phyloP scores from a whole-genome alignment of 352 stramenopile species.

The Globisporangium iwayamae region DNA sequence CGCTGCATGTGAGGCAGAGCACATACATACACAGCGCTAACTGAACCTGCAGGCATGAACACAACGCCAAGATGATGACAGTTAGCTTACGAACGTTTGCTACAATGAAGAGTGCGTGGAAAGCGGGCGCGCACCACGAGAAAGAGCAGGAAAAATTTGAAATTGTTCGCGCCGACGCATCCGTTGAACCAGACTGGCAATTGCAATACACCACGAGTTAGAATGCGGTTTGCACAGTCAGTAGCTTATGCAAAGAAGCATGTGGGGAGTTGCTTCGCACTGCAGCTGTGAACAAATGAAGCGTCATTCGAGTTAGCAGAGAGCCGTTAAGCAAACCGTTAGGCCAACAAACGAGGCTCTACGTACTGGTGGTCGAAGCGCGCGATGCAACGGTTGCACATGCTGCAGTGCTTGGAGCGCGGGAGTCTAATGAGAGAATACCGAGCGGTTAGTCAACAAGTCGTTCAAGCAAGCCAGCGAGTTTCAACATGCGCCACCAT shows the following conservation, averaged over 20 bases:
- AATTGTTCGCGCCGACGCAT: conserved; percentile 81
- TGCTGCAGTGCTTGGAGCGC: conserved; percentile 86
- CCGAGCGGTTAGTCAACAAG: neutral
- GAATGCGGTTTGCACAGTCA: neutral
- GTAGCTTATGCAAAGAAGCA: neutral
- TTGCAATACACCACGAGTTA: neutral
- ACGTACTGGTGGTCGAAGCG: conserved; percentile 90
- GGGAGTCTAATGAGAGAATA: conserved; percentile 40
- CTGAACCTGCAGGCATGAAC: conserved; percentile 28
- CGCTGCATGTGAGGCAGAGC: conserved; percentile 47
- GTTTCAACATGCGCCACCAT: neutral
- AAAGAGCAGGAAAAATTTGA: conserved; percentile 69
- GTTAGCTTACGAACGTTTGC: neutral
- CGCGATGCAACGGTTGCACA: conserved; percentile 86
- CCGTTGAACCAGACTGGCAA: conserved; percentile 77
- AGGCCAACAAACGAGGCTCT: neutral
- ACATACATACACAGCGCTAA: conserved; percentile 45
- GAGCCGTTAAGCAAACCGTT: neutral
- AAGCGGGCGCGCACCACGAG: conserved; percentile 29
- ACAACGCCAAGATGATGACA: neutral
- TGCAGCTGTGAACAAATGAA: conserved; percentile 23
- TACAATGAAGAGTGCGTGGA: neutral
- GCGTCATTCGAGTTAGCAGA: neutral
- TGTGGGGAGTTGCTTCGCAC: conserved; percentile 13
- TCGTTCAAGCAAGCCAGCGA: neutral